phyloP scores from a whole-genome alignment of 306 rosid genomes.

The Acmispon strigosus region DNA sequence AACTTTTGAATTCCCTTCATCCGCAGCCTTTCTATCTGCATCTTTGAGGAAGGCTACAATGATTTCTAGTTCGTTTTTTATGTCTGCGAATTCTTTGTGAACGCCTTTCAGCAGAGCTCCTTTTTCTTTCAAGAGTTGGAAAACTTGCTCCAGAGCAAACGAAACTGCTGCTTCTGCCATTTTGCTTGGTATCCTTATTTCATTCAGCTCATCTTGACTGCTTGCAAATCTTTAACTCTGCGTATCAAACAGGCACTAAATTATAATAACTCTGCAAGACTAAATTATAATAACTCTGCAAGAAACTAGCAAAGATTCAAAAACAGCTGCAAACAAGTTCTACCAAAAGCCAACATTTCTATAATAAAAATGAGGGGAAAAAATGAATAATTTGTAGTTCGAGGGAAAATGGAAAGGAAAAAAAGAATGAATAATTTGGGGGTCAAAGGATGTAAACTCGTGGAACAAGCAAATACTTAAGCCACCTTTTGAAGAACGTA shows the following conservation, averaged over 20 bases:
- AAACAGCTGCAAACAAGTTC: neutral
- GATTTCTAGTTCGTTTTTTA: neutral
- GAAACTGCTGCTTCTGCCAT: slow-evolving; percentile 6
- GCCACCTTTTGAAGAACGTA: no score
- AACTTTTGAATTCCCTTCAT: neutral
- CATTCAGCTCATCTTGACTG: neutral
- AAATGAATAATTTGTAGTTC: neutral
- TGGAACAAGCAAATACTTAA: no score
- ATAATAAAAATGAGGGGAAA: neutral
- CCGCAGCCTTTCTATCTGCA: neutral
- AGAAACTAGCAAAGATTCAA: neutral
- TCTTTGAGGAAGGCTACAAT: neutral
- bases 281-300: neutral
- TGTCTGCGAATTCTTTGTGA: neutral
- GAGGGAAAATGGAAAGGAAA: neutral
- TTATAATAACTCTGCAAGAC: neutral
- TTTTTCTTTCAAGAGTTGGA: neutral
- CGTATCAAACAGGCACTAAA: neutral
- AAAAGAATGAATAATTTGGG: no score
- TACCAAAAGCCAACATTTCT: neutral
- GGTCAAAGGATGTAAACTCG: no score
- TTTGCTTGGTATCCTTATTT: neutral
- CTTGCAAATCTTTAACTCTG: neutral
- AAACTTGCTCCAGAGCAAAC: neutral
- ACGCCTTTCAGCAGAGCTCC: neutral